Percentiles rank a stretch among this genome's conserved stretches.
Evolutionary conservation across 768 basidiomycete genomes (phyloP).

Genomic region (Hygrophorus russula): DNA sequence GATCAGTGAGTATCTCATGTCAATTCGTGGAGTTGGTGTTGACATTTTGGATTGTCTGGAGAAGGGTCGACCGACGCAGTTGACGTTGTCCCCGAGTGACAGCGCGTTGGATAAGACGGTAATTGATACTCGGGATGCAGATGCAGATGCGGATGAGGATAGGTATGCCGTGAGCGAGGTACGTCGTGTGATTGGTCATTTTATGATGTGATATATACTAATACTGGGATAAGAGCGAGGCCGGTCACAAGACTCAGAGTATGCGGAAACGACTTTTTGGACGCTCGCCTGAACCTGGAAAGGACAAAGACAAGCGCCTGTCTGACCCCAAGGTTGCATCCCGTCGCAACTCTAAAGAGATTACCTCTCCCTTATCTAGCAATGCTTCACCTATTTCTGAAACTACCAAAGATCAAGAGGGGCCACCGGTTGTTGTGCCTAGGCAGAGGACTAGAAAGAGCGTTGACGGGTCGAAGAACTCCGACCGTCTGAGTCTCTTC

Average conservation of each 20-base stretch:
- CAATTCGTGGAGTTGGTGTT: neutral
- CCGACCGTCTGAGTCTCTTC: constrained; percentile 75
- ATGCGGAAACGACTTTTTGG: constrained; percentile 51
- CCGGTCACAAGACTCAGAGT: constrained; percentile 22
- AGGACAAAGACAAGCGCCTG: constrained; percentile 9
- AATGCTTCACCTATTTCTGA: constrained; percentile 18
- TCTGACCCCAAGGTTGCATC: constrained; percentile 5
- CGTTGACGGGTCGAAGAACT: constrained; percentile 30
- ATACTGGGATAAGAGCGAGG: constrained; percentile 36
- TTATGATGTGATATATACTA: neutral
- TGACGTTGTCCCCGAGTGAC: constrained; percentile 54
- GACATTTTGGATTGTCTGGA: constrained; percentile 1
- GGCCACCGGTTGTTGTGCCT: constrained; percentile 17
- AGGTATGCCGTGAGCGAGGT: constrained; percentile 60
- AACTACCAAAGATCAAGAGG: constrained; percentile 20
- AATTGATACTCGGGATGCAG: constrained; percentile 22
- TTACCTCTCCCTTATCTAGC: constrained; percentile 10
- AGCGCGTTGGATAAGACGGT: constrained; percentile 36
- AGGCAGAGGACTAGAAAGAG: constrained; percentile 19
- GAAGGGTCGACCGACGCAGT: constrained; percentile 39
- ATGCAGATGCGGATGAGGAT: constrained; percentile 37
- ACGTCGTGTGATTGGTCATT: constrained; percentile 12
- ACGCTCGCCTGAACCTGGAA: constrained; percentile 37
- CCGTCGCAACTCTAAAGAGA: constrained; percentile 16
- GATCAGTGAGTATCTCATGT: neutral